phyloP scores from a whole-genome alignment of 345 rosid species.

The Lepidium didymum region DNA sequence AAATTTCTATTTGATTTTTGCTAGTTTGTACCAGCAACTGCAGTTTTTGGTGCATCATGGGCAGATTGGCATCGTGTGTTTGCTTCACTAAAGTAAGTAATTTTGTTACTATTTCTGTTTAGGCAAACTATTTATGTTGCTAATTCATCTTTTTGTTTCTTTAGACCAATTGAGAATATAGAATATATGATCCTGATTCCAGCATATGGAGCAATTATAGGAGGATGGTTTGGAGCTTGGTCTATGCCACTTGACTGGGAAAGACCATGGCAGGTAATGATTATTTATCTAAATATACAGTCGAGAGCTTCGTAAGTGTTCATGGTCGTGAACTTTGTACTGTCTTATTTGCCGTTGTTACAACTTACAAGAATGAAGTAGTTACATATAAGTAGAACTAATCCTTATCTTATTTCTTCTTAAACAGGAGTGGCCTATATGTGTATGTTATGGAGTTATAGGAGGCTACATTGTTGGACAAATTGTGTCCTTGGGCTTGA shows the following conservation, averaged over 20 bases:
- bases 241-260: constrained; percentile 99
- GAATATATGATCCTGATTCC: constrained; percentile 71
- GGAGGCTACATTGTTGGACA: constrained; percentile 50
- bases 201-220: constrained; percentile 72
- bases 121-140: neutral
- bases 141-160: neutral
- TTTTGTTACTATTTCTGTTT: neutral
- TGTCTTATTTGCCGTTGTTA: neutral
- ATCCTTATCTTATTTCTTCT: neutral
- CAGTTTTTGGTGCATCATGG: constrained; percentile 72
- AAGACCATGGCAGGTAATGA: constrained; percentile 88
- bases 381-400: neutral
- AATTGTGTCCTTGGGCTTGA: constrained; percentile 34
- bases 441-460: constrained; percentile 71
- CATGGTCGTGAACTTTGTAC: neutral
- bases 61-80: constrained; percentile 62
- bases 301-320: neutral
- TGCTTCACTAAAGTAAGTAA: constrained; percentile 50
- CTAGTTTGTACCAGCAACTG: constrained; percentile 69
- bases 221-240: constrained; percentile 98
- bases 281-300: neutral
- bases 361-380: neutral
- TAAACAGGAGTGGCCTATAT: constrained; percentile 82
- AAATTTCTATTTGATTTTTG: constrained; percentile 7
- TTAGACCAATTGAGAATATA: constrained; percentile 47